phyloP scores from a whole-genome alignment of 345 rosid species.

The Sapria himalayana region DNA sequence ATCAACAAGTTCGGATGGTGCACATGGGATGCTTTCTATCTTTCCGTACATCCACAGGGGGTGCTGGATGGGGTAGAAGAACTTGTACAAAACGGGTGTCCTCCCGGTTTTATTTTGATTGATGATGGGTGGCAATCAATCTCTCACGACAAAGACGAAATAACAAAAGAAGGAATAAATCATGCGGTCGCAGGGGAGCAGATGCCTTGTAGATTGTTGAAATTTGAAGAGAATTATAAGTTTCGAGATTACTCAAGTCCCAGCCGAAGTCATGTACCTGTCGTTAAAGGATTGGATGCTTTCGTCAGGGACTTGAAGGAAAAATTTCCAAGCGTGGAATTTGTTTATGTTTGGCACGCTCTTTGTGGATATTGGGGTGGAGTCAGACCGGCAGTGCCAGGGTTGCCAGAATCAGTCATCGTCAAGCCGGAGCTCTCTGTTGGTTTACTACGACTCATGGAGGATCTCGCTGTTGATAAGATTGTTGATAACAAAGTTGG shows the following conservation, averaged over 20 bases:
- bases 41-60: slow-evolving; percentile 67
- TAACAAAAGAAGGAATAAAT: slow-evolving; percentile 55
- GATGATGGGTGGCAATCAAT: slow-evolving; percentile 99
- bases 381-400: slow-evolving; percentile 46
- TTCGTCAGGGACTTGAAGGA: slow-evolving; percentile 62
- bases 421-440: slow-evolving; percentile 41
- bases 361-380: slow-evolving; percentile 98
- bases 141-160: slow-evolving; percentile 48
- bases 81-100: slow-evolving; percentile 74
- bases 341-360: slow-evolving; percentile 91
- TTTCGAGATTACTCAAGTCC: slow-evolving; percentile 54
- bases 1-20: slow-evolving; percentile 98
- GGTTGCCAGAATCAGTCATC: slow-evolving; percentile 27
- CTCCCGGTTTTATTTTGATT: slow-evolving; percentile 79
- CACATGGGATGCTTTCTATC: slow-evolving; percentile 96
- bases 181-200: slow-evolving; percentile 72
- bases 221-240: slow-evolving; percentile 67
- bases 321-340: slow-evolving; percentile 52
- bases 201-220: slow-evolving; percentile 80
- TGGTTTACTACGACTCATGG: slow-evolving; percentile 56
- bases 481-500: slow-evolving; percentile 53
- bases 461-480: slow-evolving; percentile 91
- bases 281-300: slow-evolving; percentile 50
- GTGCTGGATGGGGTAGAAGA: slow-evolving; percentile 53
- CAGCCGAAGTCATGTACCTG: neutral